Evolutionary conservation across 1,284 basidiomycete genomes (phyloP).

Genomic region (Agroathelia rolfsii): DNA sequence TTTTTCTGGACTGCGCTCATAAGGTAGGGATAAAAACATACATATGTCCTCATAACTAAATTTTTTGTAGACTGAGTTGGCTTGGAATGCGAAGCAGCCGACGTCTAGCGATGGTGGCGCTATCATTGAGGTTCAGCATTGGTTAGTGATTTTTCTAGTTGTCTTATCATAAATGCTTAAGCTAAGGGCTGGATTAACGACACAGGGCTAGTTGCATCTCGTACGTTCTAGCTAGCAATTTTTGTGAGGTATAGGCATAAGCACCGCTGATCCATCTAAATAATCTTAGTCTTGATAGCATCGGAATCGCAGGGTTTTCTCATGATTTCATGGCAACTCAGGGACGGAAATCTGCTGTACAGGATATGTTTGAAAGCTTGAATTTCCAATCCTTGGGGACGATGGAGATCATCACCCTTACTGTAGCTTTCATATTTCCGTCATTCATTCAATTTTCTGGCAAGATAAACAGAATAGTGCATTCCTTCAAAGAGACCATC

Average conservation of each 20-base stretch:
- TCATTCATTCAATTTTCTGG: conserved; percentile 9
- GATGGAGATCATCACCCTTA: too few species aligned
- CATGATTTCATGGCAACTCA: conserved; percentile 47
- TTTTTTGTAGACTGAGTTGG: conserved; percentile 29
- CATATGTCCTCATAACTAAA: background rate
- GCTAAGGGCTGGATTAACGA: background rate
- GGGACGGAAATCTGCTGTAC: conserved; percentile 33
- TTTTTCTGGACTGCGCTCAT: conserved; percentile 35
- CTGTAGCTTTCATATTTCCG: background rate
- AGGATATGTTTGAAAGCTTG: conserved; percentile 36
- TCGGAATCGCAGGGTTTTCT: conserved; percentile 48
- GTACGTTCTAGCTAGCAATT: conserved; percentile 20
- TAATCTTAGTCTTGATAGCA: conserved; percentile 41
- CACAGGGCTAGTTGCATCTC: conserved; percentile 40
- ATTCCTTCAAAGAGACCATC: too few species aligned
- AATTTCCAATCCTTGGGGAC: conserved; percentile 1
- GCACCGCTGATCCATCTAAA: background rate
- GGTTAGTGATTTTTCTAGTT: conserved; percentile 24
- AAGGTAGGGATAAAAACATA: conserved; percentile 28
- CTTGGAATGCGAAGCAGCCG: conserved; percentile 38
- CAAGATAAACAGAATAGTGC: conserved; percentile 27
- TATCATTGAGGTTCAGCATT: conserved; percentile 46
- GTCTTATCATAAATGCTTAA: background rate
- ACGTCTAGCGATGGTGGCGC: conserved; percentile 17
- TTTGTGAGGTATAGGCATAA: background rate